phyloP scores from a whole-genome alignment of 768 basidiomycete genomes.

The Lactarius deliciosus region DNA sequence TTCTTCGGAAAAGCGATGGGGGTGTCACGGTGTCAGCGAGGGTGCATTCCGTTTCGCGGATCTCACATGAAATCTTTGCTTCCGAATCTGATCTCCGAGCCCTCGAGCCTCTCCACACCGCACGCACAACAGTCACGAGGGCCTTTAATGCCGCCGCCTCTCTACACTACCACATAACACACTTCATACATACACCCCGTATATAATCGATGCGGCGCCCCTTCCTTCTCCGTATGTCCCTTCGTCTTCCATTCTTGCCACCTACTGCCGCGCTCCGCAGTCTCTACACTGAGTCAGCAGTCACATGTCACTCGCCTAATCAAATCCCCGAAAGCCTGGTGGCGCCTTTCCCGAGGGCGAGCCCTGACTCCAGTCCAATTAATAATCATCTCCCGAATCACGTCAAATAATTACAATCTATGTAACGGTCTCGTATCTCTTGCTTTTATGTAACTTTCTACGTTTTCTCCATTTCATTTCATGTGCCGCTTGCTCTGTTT shows the following conservation, averaged over 20 bases:
- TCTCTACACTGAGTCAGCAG: conserved; percentile 7
- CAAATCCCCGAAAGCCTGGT: conserved; percentile 23
- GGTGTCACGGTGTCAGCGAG: conserved; percentile 7
- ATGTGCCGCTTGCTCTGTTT: neutral
- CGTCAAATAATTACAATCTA: neutral
- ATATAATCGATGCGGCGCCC: neutral
- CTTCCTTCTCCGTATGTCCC: neutral
- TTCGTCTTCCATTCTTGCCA: conserved; percentile 3
- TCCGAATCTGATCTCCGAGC: conserved; percentile 9
- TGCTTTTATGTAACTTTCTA: neutral
- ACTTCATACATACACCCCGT: neutral
- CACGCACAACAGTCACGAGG: neutral
- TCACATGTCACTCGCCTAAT: conserved; percentile 9
- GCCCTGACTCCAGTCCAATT: conserved; percentile 9
- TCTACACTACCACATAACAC: neutral
- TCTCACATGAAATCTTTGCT: conserved; percentile 9
- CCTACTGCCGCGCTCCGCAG: conserved; percentile 1
- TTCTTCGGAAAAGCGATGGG: neutral
- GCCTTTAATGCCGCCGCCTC: neutral
- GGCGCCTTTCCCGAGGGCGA: conserved; percentile 6
- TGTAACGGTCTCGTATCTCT: conserved; percentile 3
- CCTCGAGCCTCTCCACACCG: neutral
- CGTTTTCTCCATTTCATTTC: neutral
- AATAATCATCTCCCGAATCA: conserved; percentile 8
- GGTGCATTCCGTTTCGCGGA: conserved; percentile 9